Conservation (phyloP, 2,329 filamentous ascomycete species). For the Exserohilum turcica region DNA sequence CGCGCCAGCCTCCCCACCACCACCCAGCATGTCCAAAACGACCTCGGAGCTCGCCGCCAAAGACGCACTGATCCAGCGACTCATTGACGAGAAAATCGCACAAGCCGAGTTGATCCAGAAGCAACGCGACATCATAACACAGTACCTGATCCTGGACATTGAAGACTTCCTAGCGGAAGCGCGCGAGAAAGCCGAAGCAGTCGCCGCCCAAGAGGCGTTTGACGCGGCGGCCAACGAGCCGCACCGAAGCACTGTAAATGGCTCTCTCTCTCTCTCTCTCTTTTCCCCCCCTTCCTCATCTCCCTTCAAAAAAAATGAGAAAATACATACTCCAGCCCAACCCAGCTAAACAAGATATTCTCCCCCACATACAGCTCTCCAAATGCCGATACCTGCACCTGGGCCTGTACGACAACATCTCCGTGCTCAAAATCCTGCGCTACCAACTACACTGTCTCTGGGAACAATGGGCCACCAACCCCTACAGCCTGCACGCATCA, state of each 20-base stretch:
- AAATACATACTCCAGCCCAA: too few species aligned
- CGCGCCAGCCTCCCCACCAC: background rate
- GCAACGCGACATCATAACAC: conserved; percentile 5
- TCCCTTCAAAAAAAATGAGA: background rate
- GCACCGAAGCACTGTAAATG: background rate
- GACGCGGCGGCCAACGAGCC: background rate
- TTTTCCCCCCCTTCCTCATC: background rate
- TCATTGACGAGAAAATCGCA: background rate
- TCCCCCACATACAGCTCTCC: too few species aligned
- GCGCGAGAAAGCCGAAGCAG: background rate
- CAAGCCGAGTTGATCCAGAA: background rate
- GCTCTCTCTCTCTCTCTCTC: too few species aligned
- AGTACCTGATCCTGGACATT: conserved; percentile 12
- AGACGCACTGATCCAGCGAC: background rate
- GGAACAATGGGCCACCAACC: conserved; percentile 12
- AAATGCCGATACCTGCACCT: background rate
- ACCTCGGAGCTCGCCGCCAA: background rate
- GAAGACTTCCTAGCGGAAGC: conserved; percentile 6
- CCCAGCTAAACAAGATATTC: too few species aligned
- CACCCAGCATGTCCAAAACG: background rate
- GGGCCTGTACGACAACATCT: conserved; percentile 7
- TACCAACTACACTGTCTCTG: conserved; percentile 2
- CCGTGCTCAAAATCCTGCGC: conserved; percentile 1
- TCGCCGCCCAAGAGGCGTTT: background rate
- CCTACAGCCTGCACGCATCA: conserved; percentile 7